Base-by-base conservation (phyloP, 352 stramenopile genomes). In the Blastocystis hominis region DNA sequence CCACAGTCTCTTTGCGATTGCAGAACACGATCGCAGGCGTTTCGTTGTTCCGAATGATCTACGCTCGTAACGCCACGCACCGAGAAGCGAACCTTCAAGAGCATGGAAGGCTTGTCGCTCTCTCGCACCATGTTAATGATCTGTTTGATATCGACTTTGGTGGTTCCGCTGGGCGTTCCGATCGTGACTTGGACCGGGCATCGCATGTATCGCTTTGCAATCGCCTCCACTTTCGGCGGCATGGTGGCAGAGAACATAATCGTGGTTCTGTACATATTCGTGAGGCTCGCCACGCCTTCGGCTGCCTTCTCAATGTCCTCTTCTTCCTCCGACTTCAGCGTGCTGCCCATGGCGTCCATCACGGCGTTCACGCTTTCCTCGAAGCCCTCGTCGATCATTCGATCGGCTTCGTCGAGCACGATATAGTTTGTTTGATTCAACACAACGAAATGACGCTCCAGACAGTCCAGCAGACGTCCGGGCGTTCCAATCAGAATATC, bases 401-500 rank as follows among this genome's bases (percentile, higher is more conserved):
- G 91, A 93, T 99, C 97, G 2, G 95, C 96, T 91, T 99, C 97
- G 91, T 99, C 97, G 63, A 99, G 86, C 6, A 99, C 95, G 62
- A 86, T 94, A 89, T 98, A 99, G 88, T 97, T 98, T 89, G 96
- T 98, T 91, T 98, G 96, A 90, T 98, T 98, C 20, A 99, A 90
- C 66, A 98, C 95, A 55, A 99, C 88, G 89, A 98, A 98, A 63
- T 96, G 93, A 90, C 94, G 97, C 89, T 98, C 94, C 38, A 99
- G 89, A 90, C 94, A 98, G 88, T 99, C 96, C 90, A 97, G 96
- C 2, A 99, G 93, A 68, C 97, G 93, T 75, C 97, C 97, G 1
- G 97, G 97, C 3, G 97, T 99, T 53, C 95, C 97, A 34, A 99
- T 97, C 56, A 99, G 94, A 44, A 99, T 95, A 88, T 99, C 95